A percentile compares a stretch with the other conserved stretches of the same genome.
phyloP scores from a whole-genome alignment of 305 asterid species.

The Fraxinus nigra region DNA sequence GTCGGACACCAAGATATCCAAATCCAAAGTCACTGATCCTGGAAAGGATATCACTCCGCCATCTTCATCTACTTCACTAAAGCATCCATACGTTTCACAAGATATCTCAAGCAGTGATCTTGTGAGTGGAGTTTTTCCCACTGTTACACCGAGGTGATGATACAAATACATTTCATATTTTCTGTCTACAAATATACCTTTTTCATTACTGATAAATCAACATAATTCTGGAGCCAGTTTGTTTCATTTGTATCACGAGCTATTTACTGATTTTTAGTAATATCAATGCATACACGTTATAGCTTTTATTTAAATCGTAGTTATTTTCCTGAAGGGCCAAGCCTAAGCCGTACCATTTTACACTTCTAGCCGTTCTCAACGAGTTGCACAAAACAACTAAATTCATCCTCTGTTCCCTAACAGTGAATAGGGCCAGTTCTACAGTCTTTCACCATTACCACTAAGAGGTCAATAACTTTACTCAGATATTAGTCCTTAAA shows the following conservation, averaged over 20 bases:
- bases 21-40: slow-evolving; percentile 36
- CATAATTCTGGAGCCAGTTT: slow-evolving; percentile 19
- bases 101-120: slow-evolving; percentile 84
- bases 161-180: not conserved
- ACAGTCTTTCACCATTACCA: not conserved
- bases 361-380: not conserved
- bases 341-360: not conserved
- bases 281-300: not conserved
- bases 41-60: slow-evolving; percentile 33
- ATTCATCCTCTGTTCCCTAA: not conserved
- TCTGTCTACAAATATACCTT: not conserved
- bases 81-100: slow-evolving; percentile 48
- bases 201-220: not conserved
- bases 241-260: not conserved
- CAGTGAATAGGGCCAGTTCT: not conserved
- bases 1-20: slow-evolving; percentile 44
- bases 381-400: not conserved
- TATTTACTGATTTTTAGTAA: slow-evolving; percentile 4
- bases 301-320: not conserved
- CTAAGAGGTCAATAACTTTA: not conserved
- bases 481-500: not conserved
- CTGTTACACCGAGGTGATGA: slow-evolving; percentile 64
- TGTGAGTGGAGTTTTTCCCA: slow-evolving; percentile 62
- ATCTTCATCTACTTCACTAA: slow-evolving; percentile 42
- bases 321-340: not conserved